Percentiles rank a stretch among this genome's conserved stretches.
phyloP scores from a whole-genome alignment of 345 rosid genomes.

The Streptanthus diversifolius region DNA sequence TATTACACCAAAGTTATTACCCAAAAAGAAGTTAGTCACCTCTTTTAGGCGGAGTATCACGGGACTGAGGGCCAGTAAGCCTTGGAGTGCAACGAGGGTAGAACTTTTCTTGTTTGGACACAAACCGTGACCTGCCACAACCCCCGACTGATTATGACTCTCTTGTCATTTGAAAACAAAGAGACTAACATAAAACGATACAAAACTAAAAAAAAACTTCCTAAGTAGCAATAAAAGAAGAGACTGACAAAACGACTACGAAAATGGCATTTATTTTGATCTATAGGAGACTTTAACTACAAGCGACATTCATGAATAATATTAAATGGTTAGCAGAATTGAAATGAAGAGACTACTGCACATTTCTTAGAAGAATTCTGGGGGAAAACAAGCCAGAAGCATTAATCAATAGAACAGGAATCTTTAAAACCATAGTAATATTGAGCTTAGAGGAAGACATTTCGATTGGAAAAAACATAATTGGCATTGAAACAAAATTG shows the following conservation, averaged over 20 bases:
- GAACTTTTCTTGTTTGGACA: constrained; percentile 72
- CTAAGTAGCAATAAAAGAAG: background rate
- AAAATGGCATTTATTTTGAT: too few species aligned
- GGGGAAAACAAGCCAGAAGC: background rate
- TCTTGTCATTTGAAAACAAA: background rate
- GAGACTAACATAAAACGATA: background rate
- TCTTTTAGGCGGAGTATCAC: constrained; percentile 89
- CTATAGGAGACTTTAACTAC: too few species aligned
- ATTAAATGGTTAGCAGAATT: too few species aligned
- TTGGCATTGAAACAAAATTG: background rate
- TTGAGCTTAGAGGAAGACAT: too few species aligned
- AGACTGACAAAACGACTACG: too few species aligned
- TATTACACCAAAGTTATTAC: background rate
- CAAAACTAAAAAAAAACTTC: background rate
- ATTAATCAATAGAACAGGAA: too few species aligned
- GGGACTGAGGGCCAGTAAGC: constrained; percentile 85
- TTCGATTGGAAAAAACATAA: background rate
- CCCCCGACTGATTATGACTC: background rate
- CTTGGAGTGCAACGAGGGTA: constrained; percentile 79
- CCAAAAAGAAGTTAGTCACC: constrained; percentile 39
- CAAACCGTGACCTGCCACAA: constrained; percentile 53
- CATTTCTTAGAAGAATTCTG: background rate
- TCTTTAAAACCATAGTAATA: constrained; percentile 4
- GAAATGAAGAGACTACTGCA: background rate
- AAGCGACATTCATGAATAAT: too few species aligned